These are phyloP conservation scores for Kodamaea lidongshanica DNA, from an alignment of 805 yeast genomes.

Conservation along the genomic window DNA sequence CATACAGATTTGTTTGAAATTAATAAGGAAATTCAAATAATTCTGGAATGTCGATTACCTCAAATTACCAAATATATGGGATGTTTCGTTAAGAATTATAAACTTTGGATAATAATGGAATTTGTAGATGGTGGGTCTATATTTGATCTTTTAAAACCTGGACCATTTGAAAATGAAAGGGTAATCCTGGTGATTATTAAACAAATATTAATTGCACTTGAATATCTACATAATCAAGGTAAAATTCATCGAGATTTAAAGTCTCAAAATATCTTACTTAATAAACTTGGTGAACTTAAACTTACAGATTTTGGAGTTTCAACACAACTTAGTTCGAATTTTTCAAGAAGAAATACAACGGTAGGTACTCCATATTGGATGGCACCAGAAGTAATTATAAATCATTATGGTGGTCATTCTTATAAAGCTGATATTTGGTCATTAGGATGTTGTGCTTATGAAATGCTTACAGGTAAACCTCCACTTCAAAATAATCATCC, in stretches of 20 bases:
- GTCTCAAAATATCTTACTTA: constrained; percentile 36
- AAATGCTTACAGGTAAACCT: constrained; percentile 65
- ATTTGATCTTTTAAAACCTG: constrained; percentile 53
- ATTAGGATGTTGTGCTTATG: constrained; percentile 71
- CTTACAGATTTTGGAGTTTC: constrained; percentile 43
- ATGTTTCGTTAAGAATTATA: constrained; percentile 61
- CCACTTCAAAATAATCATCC: constrained; percentile 44
- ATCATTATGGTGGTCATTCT: constrained; percentile 51
- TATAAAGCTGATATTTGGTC: constrained; percentile 74
- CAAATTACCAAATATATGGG: constrained; percentile 67
- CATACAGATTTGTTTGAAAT: constrained; percentile 59
- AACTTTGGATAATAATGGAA: constrained; percentile 79
- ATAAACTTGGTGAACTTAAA: constrained; percentile 34
- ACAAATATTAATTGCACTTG: constrained; percentile 54
- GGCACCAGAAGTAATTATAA: constrained; percentile 56
- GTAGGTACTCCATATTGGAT: constrained; percentile 61
- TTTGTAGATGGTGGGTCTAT: constrained; percentile 74
- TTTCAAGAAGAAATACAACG: constrained; percentile 39
- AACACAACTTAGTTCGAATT: constrained; percentile 37
- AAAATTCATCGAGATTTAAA: constrained; percentile 63
- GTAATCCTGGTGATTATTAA: constrained; percentile 46
- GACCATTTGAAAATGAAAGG: constrained; percentile 51
- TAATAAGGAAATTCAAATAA: constrained; percentile 62
- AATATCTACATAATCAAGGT: constrained; percentile 62
- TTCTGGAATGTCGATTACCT: constrained; percentile 57